phyloP scores from a whole-genome alignment of 202 grass and related monocot genomes.

The Zoysia matrella region DNA sequence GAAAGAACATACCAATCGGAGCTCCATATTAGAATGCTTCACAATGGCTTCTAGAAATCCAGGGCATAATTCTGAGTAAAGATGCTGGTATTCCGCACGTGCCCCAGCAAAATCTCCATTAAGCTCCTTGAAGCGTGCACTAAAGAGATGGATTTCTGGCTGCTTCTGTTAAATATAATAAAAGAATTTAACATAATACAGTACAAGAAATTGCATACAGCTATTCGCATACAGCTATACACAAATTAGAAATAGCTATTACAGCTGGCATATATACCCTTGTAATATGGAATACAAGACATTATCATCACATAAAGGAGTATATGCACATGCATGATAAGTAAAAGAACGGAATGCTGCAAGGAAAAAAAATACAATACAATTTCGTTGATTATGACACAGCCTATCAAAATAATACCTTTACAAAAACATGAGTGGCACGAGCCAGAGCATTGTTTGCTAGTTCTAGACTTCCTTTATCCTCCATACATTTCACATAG shows the following conservation, averaged over 20 bases:
- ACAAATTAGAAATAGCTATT: slow-evolving; percentile 12
- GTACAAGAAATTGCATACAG: neutral
- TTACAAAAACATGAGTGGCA: slow-evolving; percentile 97
- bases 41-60: slow-evolving; percentile 91
- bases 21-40: slow-evolving; percentile 95
- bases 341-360: neutral
- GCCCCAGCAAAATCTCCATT: slow-evolving; percentile 79
- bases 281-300: neutral
- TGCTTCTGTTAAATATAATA: slow-evolving; percentile 79
- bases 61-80: slow-evolving; percentile 84
- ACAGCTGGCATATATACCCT: neutral
- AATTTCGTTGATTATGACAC: neutral
- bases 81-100: slow-evolving; percentile 77
- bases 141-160: slow-evolving; percentile 93
- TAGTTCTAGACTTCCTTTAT: slow-evolving; percentile 85
- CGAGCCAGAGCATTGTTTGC: slow-evolving; percentile 96
- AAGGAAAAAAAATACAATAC: neutral
- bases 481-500: slow-evolving; percentile 94
- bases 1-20: slow-evolving; percentile 64
- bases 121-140: slow-evolving; percentile 87
- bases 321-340: slow-evolving; percentile 6
- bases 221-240: slow-evolving; percentile 26
- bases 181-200: slow-evolving; percentile 38
- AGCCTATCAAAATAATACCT: slow-evolving; percentile 57
- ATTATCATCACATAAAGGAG: neutral